Evolutionary conservation across 495 filamentous ascomycete species (phyloP), one percentile per base, ranked within the genome.

Genomic region (Daldinia decipiens): DNA sequence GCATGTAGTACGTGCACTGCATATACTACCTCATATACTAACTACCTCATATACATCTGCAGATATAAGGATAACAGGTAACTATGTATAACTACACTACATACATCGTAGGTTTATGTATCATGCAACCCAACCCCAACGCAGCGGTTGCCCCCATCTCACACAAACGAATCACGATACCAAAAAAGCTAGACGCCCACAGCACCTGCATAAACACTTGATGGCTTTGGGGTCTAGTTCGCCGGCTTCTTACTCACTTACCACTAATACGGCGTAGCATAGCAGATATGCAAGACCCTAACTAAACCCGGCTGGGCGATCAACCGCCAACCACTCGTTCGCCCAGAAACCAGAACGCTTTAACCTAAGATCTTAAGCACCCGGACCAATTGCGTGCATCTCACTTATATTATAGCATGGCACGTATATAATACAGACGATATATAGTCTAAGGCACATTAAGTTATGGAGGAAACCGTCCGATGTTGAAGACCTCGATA

Each of bases 301-400:
- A 56, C 53, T 31, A 36, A 55, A 58, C 34, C 57, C 58, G 38
- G 19, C 52, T 60, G 12, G 52, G 39, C 58, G 21, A 50, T 29
- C 39, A 7, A 57, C 45, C 31, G 12, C 52, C 40, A 39, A 24
- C 65, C 59, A 61, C 31, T 67, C 57, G 65, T 21, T 47, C 19
- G 7, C 17, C 19, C 19, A 47, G 9, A 24, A 4, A 54, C 17
- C 24, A 24, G 13, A 21, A 62, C 29, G 29, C 57, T 58, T n/a
- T n/a, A n/a, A n/a, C n/a, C 40, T 53, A 34, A 52, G 65, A 68
- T 68, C 65, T 62, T 52, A 21, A 68, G 57, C 51, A 52, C 38
- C 52, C 58, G 58, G 65, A 24, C 38, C 36, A 45, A 61, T 61
- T 36, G 8, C 26, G 8, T 59, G 32, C 12, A 21, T 21, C 43